Evolutionary conservation across 371 early-diverging fungal species (phyloP).

Genomic region (Lichtheimia ornata): DNA sequence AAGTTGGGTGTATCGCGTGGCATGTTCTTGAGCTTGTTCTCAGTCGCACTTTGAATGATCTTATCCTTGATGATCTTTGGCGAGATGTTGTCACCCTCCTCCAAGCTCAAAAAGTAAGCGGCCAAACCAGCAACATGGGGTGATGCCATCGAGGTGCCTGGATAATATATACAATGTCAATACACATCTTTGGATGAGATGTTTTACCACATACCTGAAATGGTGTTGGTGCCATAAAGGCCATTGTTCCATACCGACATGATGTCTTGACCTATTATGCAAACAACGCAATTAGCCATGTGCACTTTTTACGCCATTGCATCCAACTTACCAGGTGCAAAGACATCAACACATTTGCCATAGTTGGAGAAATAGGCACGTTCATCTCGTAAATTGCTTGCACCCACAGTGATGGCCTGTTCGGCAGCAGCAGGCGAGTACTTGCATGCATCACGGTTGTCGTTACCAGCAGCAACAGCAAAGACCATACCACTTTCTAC

Average conservation of each 20-base stretch:
- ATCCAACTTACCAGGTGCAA: conserved; percentile 34
- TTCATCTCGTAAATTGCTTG: conserved; percentile 80
- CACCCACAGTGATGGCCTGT: conserved; percentile 96
- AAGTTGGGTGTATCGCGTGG: conserved; percentile 41
- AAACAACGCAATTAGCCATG: no score
- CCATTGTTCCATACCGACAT: conserved; percentile 88
- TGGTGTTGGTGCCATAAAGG: conserved; percentile 75
- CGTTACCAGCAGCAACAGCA: conserved; percentile 97
- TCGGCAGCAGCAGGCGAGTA: conserved; percentile 94
- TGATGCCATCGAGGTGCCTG: conserved; percentile 96
- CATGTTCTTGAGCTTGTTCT: conserved; percentile 25
- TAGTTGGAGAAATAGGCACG: conserved; percentile 94
- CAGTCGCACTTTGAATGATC: conserved; percentile 53
- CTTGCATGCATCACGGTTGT: conserved; percentile 92
- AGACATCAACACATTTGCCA: conserved; percentile 93
- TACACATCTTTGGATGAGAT: neutral
- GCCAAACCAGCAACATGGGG: conserved; percentile 98
- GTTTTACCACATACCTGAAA: conserved; percentile 71
- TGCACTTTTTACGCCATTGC: no score
- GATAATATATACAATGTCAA: neutral
- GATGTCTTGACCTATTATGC: conserved; percentile 71
- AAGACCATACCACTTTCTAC: conserved; percentile 85
- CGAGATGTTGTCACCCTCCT: conserved; percentile 54
- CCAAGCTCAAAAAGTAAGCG: conserved; percentile 81
- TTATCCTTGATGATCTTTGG: conserved; percentile 81